Evolutionary conservation across 306 rosid genomes (phyloP).

Genomic region (Dalbergia cochinchinensis): DNA sequence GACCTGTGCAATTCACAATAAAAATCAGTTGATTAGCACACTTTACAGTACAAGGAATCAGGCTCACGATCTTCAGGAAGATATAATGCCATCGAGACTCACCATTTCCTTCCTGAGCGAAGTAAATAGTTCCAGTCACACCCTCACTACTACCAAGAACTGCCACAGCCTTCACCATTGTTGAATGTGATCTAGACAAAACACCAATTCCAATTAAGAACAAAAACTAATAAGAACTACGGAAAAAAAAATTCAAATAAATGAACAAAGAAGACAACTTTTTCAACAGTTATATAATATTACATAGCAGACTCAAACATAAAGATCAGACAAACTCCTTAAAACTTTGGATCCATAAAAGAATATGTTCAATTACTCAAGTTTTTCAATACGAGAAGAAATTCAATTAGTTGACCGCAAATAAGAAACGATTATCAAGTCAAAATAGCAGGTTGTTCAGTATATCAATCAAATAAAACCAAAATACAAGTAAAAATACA

Average conservation of each 20-base stretch:
- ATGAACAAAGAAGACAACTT: background rate
- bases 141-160: conserved; percentile 76
- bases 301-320: background rate
- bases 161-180: conserved; percentile 93
- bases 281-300: background rate
- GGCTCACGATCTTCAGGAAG: background rate
- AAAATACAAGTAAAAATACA: background rate
- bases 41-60: background rate
- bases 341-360: background rate
- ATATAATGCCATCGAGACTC: conserved; percentile 8
- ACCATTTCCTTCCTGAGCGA: conserved; percentile 87
- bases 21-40: conserved; percentile 4
- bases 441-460: background rate
- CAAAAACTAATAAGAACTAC: background rate
- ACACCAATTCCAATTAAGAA: conserved; percentile 38
- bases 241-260: background rate
- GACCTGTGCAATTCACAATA: conserved; percentile 55
- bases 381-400: background rate
- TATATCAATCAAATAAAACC: conserved; percentile 8
- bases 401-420: background rate
- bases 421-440: background rate
- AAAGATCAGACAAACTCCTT: background rate
- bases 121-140: conserved; percentile 73
- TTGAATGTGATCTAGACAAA: conserved; percentile 76
- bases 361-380: background rate